Evolutionary conservation across 257 asterid species (phyloP), one percentile per base, ranked within the genome.

Genomic region (Solanum neorickii): DNA sequence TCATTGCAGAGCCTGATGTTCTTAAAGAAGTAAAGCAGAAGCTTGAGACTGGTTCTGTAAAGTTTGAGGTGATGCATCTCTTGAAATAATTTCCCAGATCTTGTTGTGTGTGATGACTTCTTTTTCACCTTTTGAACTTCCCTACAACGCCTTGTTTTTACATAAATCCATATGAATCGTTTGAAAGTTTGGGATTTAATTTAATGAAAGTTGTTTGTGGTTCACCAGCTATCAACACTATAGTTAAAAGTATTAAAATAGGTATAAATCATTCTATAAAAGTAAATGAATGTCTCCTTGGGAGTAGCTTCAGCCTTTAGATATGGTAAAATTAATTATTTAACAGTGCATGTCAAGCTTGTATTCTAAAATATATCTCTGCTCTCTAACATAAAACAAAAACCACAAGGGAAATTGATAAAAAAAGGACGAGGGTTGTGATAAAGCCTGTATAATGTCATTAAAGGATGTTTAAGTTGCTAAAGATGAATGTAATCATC

Each of bases 1-100:
- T 87, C 49, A 86, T 87, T 89, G 90, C 96, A 97, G 99, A 97
- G 92, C 99, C 98, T 86, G 99, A 95, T 87, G 96, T 97, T 87
- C 97, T 87, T 88, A 95, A 91, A 91, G 99, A 97, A 91, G 98
- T 97, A 92, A 97, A 95, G 92, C 95, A 92, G 92, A 97, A 95
- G 90, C 94, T 97, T 44, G 99, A 97, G 89, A 92, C 93, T 86
- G 98, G 98, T 88, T 90, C 98, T 0, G 98, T 95, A 69, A 97
- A 97, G 90, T 97, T 97, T 87, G 98, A 97, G 98, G 99, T 96
- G 87, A 39, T 72, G n/a, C 68, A 46, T 75, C 41, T 27, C 83
- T 87, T 86, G 72, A 49, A 46, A 62, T 72, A 29, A n/a, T 72
- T 86, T 46, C 62, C 74, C 49, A 39, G 27, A 75, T 47, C 33